Base-by-base conservation (phyloP, 2,329 filamentous ascomycete genomes). In the Aspergillus ruber region DNA sequence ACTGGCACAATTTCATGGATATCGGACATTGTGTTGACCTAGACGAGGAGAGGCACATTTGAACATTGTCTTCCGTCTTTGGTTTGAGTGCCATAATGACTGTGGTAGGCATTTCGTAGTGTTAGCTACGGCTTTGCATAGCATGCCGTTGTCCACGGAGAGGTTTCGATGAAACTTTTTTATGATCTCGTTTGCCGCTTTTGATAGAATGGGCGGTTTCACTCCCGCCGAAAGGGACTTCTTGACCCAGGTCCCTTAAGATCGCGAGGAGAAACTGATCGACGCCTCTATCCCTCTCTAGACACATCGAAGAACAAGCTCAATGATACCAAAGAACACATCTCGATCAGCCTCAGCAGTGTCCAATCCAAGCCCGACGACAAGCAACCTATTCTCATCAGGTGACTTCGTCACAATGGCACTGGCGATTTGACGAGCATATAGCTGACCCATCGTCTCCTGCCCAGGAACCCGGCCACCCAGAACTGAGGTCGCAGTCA, bases 391-490 rank as follows among this genome's bases (percentile, higher is more conserved):
- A 52, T 73, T 75, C 63, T 85, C 82, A 40, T 74, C 70, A 5
- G 88, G 83, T 45, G 86, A 78, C 53, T 83, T 83, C 50, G 85
- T 81, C 15, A 84, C 77, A 50, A 98, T 79, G 35, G 85, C 81
- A 60, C 84, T 94, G 4, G 86, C 93, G 55, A 97, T 85, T 61
- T 96, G 91, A 39, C 88, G 88, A 2, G 90, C 90, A 61, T 94
- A 85, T 1, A 96, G 80, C 66, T 96, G 90, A 1, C 89, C 91
- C 4, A 94, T 68, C 0, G 86, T 88, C 62, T 96, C 90, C 39
- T 90, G 80, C 42, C 87, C 83, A 45, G 85, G 78, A 27, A 85
- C 83, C 41, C 90, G 89, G 8, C 86, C 90, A 2, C 93, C 93
- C 0, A 98, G 76, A 2, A 98, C 74, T 0, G 90, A 95, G 33